A percentile compares a stretch with the other conserved stretches of the same genome.
These are phyloP conservation scores for Saccharomycodes ludwigii DNA, from an alignment of 805 yeast species.

Conservation along the genomic window DNA sequence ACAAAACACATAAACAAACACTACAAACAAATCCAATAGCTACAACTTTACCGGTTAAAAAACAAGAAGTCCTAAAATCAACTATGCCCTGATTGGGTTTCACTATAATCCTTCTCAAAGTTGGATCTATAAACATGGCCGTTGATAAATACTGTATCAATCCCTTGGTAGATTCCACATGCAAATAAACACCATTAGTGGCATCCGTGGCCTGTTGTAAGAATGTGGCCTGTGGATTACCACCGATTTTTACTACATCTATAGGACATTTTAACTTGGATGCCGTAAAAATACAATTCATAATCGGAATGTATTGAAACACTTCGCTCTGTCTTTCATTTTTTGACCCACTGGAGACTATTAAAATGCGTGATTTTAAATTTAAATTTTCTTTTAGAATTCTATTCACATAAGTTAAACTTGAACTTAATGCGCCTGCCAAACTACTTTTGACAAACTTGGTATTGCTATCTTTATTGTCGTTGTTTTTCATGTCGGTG, in stretches of 20 bases:
- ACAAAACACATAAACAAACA: conserved; percentile 74
- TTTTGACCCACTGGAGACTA: conserved; percentile 29
- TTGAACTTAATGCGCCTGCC: conserved; percentile 72
- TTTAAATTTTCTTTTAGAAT: conserved; percentile 31
- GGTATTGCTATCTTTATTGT: conserved; percentile 13
- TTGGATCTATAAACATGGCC: conserved; percentile 80
- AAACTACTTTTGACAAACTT: conserved; percentile 35
- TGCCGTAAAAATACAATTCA: conserved; percentile 94
- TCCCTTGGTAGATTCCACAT: conserved; percentile 57
- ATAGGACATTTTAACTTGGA: conserved; percentile 83
- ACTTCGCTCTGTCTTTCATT: conserved; percentile 65
- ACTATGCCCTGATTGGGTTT: conserved; percentile 77
- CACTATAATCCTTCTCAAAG: conserved; percentile 60
- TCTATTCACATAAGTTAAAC: conserved; percentile 69
- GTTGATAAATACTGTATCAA: conserved; percentile 71
- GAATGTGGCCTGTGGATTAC: conserved; percentile 50
- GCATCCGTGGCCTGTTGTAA: conserved; percentile 94
- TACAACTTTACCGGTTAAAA: conserved; percentile 77
- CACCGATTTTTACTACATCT: conserved; percentile 71
- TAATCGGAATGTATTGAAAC: conserved; percentile 77
- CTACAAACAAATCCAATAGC: conserved; percentile 93
- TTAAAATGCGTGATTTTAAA: conserved; percentile 53
- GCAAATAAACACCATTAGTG: conserved; percentile 78
- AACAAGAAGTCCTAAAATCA: conserved; percentile 92
- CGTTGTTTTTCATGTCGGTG: conserved; percentile 9